Evolutionary conservation across 1,284 basidiomycete species (phyloP).

Genomic region (Gastroboletus turbinatus): DNA sequence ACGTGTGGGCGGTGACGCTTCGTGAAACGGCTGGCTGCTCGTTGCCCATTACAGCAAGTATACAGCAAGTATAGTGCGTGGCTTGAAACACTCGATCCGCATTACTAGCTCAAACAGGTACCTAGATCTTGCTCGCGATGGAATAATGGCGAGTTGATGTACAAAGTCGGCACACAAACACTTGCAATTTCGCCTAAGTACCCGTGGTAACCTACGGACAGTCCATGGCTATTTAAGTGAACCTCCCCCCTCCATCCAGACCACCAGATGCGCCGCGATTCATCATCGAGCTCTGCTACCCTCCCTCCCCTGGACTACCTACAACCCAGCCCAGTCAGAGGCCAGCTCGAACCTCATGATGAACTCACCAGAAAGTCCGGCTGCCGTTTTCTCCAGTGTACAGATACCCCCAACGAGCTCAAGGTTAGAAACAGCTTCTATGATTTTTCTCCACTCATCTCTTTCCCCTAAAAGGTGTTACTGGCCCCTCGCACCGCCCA

Average conservation of each 20-base stretch:
- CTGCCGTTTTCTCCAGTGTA: slow-evolving; percentile 71
- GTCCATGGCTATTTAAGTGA: slow-evolving; percentile 4
- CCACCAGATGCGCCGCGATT: slow-evolving; percentile 24
- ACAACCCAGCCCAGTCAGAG: slow-evolving; percentile 63
- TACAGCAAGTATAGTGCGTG: not conserved
- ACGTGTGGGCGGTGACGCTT: not conserved
- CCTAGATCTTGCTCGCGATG: not conserved
- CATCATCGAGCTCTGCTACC: slow-evolving; percentile 23
- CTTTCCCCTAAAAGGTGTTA: slow-evolving; percentile 49
- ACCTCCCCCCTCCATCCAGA: not conserved
- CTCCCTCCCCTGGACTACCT: slow-evolving; percentile 50
- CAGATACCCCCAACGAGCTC: slow-evolving; percentile 71
- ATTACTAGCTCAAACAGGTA: too few relatives aligned
- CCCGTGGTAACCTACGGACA: slow-evolving; percentile 7
- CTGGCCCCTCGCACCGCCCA: slow-evolving; percentile 68
- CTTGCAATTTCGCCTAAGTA: not conserved
- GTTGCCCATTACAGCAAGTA: not conserved
- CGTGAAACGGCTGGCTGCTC: not conserved
- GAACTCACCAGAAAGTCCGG: slow-evolving; percentile 48
- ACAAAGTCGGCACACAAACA: slow-evolving; percentile 31
- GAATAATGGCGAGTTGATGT: slow-evolving; percentile 8
- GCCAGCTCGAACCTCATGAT: slow-evolving; percentile 66
- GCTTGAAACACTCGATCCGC: not conserved
- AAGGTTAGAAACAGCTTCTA: slow-evolving; percentile 43
- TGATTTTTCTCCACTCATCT: slow-evolving; percentile 10